Base-by-base conservation (phyloP, 345 rosid species). In the Euphorbia lathyris region DNA sequence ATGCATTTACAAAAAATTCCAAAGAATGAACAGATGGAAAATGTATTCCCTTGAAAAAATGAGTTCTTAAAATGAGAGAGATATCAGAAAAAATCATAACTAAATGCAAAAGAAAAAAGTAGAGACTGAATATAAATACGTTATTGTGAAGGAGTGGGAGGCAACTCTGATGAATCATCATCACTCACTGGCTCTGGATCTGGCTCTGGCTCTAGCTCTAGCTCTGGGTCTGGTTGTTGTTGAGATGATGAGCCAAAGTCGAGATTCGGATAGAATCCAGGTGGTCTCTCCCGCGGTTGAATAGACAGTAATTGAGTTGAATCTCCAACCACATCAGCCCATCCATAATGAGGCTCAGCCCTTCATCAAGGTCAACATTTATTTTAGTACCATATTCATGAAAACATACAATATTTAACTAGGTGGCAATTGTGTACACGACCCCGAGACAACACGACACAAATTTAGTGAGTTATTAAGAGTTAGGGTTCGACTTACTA, bases 271-370 rank as follows among this genome's bases (percentile, higher is more conserved):
- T 70, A 92, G 59, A 90, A 86, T 58, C 99, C 97, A 0, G 99
- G 99, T 1, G 99, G 97, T 70, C 90, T 87, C 50, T 90, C 93
- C 16, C 72, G 79, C 19, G 96, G 92, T 81, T 88, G 58, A 66
- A 95, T 95, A 0, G 97, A 86, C 27, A 95, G 90, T 79, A 88
- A 79, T 78, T 90, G 97, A 63, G 78, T 88, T 7, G 97, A 91
- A 77, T 95, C 93, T 11, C 96, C 97, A 58, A 90, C 99, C 3
- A 92, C 96, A 76, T 90, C 97, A 20, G 96, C 94, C 99, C 99
- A 95, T 45, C 99, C 99, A 42, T 95, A 95, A 80, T 95, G 99
- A 38, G 99, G 99, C 70, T 95, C 97, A 36, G 92, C 96, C 85
- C 99, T 95, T 67, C 75, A 67, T 63, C 73, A 69, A 14, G 29